Conservation (phyloP, 768 basidiomycete species). For the Mycena latifolia region DNA sequence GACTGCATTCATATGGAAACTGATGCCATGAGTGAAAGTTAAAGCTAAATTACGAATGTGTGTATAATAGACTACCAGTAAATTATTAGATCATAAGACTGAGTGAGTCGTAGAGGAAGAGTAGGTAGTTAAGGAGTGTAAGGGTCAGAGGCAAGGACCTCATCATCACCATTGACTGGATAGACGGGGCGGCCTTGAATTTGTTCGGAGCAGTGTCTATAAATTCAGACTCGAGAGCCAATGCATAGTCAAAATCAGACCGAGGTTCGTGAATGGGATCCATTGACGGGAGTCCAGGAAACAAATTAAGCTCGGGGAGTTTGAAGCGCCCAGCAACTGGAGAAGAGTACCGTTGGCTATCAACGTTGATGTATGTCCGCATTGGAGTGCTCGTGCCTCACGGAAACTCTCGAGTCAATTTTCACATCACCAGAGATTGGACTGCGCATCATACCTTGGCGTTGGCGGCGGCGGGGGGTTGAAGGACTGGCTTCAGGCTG, state of each 20-base stretch:
- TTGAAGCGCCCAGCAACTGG: background rate
- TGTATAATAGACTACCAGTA: too few relatives aligned
- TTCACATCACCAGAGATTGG: too few relatives aligned
- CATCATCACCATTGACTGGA: background rate
- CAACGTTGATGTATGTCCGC: too few relatives aligned
- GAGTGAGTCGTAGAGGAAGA: too few relatives aligned
- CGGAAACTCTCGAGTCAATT: background rate
- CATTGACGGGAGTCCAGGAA: background rate
- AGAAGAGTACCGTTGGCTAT: too few relatives aligned
- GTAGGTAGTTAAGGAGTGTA: too few relatives aligned
- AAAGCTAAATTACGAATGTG: too few relatives aligned
- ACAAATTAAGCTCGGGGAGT: background rate
- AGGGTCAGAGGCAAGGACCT: background rate
- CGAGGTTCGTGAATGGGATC: background rate
- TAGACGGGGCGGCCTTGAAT: background rate
- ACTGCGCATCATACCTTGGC: too few relatives aligned
- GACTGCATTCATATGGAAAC: too few relatives aligned
- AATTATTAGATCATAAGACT: too few relatives aligned
- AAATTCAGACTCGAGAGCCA: background rate
- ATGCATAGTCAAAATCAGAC: too few relatives aligned
- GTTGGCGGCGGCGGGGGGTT: background rate
- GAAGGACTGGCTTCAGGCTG: background rate
- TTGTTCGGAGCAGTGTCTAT: background rate
- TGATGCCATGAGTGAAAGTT: too few relatives aligned
- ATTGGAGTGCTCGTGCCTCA: background rate